These are phyloP conservation scores for Fusarium oxysporum DNA, from an alignment of 2,329 filamentous ascomycete species.

Conservation along the genomic window DNA sequence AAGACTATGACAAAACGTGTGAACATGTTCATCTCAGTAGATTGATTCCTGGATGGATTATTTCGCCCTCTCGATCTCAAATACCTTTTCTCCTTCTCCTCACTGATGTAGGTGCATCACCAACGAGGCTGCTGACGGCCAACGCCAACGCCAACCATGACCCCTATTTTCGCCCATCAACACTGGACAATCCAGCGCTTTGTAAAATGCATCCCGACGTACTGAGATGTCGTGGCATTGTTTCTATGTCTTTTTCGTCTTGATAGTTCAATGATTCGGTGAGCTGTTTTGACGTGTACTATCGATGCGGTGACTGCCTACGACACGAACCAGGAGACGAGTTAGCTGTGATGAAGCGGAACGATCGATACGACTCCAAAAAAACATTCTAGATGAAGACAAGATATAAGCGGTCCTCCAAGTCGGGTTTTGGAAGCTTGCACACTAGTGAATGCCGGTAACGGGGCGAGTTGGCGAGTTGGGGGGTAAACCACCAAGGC, in stretches of 20 bases:
- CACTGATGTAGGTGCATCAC: neutral
- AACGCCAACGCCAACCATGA: neutral
- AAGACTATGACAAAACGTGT: neutral
- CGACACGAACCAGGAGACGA: neutral
- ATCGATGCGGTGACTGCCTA: neutral
- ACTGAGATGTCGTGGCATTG: rapidly evolving
- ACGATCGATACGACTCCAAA: neutral
- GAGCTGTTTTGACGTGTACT: neutral
- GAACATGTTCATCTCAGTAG: neutral
- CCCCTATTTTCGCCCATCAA: conserved; percentile 14
- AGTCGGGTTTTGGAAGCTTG: neutral
- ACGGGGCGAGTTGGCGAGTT: neutral
- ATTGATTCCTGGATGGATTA: no score
- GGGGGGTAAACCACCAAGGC: neutral
- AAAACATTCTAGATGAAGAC: neutral
- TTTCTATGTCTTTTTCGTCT: rapidly evolving
- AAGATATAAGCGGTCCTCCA: rapidly evolving
- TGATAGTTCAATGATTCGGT: neutral
- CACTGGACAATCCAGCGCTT: neutral
- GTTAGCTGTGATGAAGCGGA: neutral
- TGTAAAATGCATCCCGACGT: neutral
- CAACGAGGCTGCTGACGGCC: neutral
- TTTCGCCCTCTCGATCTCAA: neutral
- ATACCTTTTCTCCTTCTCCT: neutral
- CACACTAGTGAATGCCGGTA: neutral